Conservation (phyloP, 176 grass and related monocot species). For the Avena atlantica region DNA sequence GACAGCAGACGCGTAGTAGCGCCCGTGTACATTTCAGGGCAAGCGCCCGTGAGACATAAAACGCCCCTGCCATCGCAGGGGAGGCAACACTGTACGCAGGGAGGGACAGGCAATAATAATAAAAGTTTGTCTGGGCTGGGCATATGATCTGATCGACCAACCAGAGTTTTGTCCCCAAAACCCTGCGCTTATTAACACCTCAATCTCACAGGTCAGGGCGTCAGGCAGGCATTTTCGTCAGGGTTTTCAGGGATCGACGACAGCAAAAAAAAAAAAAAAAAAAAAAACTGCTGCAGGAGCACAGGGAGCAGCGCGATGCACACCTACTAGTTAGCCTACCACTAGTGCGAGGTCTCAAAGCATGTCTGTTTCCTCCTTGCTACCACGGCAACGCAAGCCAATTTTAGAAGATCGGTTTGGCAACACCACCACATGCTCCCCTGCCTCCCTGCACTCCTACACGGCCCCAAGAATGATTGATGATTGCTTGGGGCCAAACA, state of each 20-base stretch:
- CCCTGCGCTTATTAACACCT: background rate
- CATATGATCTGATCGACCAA: background rate
- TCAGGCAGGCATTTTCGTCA: background rate
- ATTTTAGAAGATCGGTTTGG: background rate
- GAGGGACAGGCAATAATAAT: background rate
- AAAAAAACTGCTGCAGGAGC: background rate
- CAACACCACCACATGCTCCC: constrained; percentile 39
- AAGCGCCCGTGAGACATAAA: constrained; percentile 8
- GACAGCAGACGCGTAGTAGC: background rate
- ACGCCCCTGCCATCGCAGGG: background rate
- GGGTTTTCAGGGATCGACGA: too few relatives aligned
- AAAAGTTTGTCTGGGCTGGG: background rate
- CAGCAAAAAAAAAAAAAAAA: background rate
- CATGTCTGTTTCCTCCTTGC: background rate
- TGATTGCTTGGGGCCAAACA: constrained; percentile 22
- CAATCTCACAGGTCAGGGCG: background rate
- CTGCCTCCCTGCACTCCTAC: constrained; percentile 59
- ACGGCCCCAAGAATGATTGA: constrained; percentile 35
- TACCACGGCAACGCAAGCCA: background rate
- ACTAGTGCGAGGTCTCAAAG: too few relatives aligned
- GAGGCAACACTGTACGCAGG: background rate
- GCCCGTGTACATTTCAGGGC: background rate
- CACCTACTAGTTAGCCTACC: too few relatives aligned
- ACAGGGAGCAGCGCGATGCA: background rate
- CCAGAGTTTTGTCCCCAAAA: background rate